Base-by-base conservation (phyloP, 805 yeast genomes). In the Jamesozyma hellenica region DNA sequence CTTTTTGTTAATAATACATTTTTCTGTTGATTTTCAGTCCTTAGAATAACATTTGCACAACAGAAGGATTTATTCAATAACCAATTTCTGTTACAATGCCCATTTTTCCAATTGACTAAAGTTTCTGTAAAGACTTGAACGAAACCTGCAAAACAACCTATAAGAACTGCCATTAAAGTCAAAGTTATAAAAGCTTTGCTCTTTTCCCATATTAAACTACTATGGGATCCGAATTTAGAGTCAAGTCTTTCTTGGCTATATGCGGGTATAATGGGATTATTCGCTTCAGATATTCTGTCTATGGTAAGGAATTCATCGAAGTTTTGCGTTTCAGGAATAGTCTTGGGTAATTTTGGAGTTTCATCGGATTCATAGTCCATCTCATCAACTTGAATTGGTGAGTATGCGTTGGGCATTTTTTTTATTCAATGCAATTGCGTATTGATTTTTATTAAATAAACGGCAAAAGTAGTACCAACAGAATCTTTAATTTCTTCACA, bases 91-190 rank as follows among this genome's bases (percentile, higher is more conserved):
- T 74, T 56, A 62, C 98, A 92, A 59, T 79, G 75, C 0, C 98
- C 98, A 2, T 74, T 64, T 44, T 86, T 75, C 45, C 87, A 60
- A 51, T 80, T 80, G 3, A 86, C 81, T n/a, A 92, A 62, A 74
- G 88, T 86, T 38, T 85, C 90, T 0, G 97, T 86, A 14, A 86
- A 70, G 14, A 90, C 74, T 51, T 84, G 87, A 39, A 92, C 64
- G 14, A 73, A 67, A 0, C 86, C 95, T 0, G 98, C 97, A 29
- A 86, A 79, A 2, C 74, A 51, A 4, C 99, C 99, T 39, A 88
- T 81, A 3, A 70, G 46, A 1, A 79, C 55, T 0, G 97, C 99
- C 43, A 86, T 83, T 2, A 71, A 49, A 0, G 88, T 80, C 28
- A 92, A 64, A 0, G 82, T 80, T 1, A 86, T 52, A 82, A 96